Evolutionary conservation across 2,329 filamentous ascomycete genomes (phyloP).

Genomic region (Beauveria australis): DNA sequence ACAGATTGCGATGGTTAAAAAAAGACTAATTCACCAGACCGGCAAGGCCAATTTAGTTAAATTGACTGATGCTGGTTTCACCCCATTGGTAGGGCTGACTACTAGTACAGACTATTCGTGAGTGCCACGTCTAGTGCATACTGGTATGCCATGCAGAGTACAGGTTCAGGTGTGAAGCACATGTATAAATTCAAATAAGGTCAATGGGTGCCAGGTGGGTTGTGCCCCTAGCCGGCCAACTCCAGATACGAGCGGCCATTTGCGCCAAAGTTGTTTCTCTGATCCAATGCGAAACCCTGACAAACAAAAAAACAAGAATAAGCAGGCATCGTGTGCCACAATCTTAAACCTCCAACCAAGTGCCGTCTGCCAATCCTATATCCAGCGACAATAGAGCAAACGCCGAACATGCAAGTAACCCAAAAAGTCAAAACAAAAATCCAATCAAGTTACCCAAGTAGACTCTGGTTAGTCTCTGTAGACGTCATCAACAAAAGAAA

Average conservation of each 20-base stretch:
- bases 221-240: constrained; percentile 10
- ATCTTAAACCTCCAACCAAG: background rate
- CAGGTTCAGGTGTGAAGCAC: background rate
- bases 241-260: background rate
- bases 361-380: constrained; percentile 1
- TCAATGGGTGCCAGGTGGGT: constrained; percentile 10
- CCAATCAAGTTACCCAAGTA: background rate
- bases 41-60: background rate
- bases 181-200: background rate
- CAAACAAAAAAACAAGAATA: background rate
- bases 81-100: constrained; percentile 1
- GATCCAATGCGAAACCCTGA: constrained; percentile 1
- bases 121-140: no score
- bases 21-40: background rate
- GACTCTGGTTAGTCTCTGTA: no score
- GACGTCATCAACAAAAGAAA: background rate
- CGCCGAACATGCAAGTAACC: constrained; percentile 23
- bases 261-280: constrained; percentile 9
- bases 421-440: constrained; percentile 16
- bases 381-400: constrained; percentile 15
- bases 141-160: background rate
- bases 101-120: background rate
- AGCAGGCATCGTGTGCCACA: background rate
- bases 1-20: background rate
- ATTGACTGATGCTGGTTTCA: background rate